These are phyloP conservation scores for Yamadazyma dendronema DNA, from an alignment of 1,139 yeast species.

Conservation along the genomic window DNA sequence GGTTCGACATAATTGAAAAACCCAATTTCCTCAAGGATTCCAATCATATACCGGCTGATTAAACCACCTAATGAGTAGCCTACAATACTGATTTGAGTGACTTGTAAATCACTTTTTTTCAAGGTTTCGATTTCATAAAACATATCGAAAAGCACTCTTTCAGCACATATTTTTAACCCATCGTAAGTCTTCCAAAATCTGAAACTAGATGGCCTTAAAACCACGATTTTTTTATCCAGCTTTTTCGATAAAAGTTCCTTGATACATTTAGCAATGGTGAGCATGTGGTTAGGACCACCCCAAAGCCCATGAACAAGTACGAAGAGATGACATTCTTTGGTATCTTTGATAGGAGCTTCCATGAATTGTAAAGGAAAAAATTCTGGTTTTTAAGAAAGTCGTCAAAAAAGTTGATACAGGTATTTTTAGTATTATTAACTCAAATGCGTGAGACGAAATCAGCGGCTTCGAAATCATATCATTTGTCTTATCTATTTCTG, in stretches of 20 bases:
- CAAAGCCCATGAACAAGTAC: conserved; percentile 86
- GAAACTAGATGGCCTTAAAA: conserved; percentile 68
- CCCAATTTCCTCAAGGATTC: conserved; percentile 53
- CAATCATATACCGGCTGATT: conserved; percentile 63
- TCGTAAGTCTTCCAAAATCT: conserved; percentile 80
- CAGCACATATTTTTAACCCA: conserved; percentile 73
- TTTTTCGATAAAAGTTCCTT: conserved; percentile 34
- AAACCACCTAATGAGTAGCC: conserved; percentile 48
- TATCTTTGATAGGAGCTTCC: not conserved
- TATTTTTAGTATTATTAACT: too few relatives aligned
- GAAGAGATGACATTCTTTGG: conserved; percentile 51
- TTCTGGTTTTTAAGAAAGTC: too few relatives aligned
- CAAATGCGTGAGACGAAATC: too few relatives aligned
- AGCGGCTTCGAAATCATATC: too few relatives aligned
- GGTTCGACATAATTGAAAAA: conserved; percentile 65
- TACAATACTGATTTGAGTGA: conserved; percentile 39
- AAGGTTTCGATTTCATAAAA: conserved; percentile 54
- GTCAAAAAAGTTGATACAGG: too few relatives aligned
- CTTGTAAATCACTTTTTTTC: conserved; percentile 35
- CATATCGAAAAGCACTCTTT: conserved; percentile 63
- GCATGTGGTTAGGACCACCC: conserved; percentile 80
- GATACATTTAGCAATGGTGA: conserved; percentile 54
- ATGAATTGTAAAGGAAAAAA: too few relatives aligned
- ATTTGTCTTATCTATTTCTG: too few relatives aligned
- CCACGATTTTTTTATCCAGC: conserved; percentile 44